Evolutionary conservation across 441 rosid species (phyloP).

Genomic region (Corymbia calophylla): DNA sequence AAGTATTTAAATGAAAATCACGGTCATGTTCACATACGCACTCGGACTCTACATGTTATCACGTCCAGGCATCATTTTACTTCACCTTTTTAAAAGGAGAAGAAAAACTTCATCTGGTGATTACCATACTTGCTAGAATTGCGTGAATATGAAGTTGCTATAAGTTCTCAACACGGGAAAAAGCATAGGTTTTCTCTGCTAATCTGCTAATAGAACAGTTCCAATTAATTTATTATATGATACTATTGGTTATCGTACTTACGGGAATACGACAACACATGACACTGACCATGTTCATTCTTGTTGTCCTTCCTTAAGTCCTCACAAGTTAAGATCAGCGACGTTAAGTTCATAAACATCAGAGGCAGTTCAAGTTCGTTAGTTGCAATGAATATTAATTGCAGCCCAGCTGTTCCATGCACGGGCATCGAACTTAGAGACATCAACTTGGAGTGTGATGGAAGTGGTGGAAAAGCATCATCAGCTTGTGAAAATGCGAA

Average conservation of each 20-base stretch:
- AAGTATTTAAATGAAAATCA: not conserved
- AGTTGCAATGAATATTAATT: conserved; percentile 29
- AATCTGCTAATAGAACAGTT: not conserved
- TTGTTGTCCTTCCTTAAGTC: conserved; percentile 11
- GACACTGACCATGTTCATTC: not conserved
- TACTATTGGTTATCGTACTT: not conserved
- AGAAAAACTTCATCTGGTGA: not conserved
- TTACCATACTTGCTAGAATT: too few species aligned
- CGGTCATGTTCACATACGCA: not conserved
- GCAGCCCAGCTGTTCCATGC: conserved; percentile 43
- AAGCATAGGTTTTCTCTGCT: not conserved
- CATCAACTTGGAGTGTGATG: not conserved
- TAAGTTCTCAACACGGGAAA: not conserved
- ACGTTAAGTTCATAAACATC: conserved; percentile 37
- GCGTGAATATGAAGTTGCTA: not conserved
- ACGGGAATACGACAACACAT: not conserved
- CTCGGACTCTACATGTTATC: not conserved
- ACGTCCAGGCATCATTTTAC: not conserved
- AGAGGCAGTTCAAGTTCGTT: conserved; percentile 39
- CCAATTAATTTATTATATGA: not conserved
- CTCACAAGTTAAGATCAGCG: conserved; percentile 35
- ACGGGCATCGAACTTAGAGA: not conserved
- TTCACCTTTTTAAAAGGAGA: not conserved
- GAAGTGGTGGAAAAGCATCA: not conserved
- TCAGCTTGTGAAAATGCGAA: too few species aligned